A percentile compares a stretch with the other conserved stretches of the same genome.
These are phyloP conservation scores for Binderoboletus segoi DNA, from an alignment of 1,284 basidiomycete species.

Conservation along the genomic window DNA sequence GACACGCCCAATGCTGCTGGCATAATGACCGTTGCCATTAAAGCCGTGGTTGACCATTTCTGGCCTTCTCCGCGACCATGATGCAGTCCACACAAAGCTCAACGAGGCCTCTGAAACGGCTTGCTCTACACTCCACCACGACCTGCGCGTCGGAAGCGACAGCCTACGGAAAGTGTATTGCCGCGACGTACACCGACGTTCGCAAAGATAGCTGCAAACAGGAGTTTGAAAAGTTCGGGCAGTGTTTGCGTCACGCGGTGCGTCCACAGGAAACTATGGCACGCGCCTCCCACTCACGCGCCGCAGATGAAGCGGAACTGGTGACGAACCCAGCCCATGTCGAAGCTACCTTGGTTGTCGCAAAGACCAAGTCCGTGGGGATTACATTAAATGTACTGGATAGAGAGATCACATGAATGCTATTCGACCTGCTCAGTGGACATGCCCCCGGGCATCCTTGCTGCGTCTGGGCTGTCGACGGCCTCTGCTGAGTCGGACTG, in stretches of 20 bases:
- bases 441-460: slow-evolving; percentile 48
- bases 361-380: slow-evolving; percentile 8
- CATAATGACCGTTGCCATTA: too few relatives aligned
- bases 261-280: slow-evolving; percentile 23
- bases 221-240: slow-evolving; percentile 77
- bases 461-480: slow-evolving; percentile 14
- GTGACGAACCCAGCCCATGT: slow-evolving; percentile 43
- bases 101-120: slow-evolving; percentile 54
- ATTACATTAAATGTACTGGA: slow-evolving; percentile 30
- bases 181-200: slow-evolving; percentile 75
- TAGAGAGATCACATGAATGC: slow-evolving; percentile 18
- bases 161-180: slow-evolving; percentile 78
- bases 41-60: not conserved
- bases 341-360: slow-evolving; percentile 2
- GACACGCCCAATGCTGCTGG: not conserved
- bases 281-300: slow-evolving; percentile 1
- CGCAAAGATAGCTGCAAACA: slow-evolving; percentile 74
- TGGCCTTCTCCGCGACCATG: not conserved
- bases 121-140: slow-evolving; percentile 68
- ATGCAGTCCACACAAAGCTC: slow-evolving; percentile 26
- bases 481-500: slow-evolving; percentile 33
- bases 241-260: slow-evolving; percentile 73
- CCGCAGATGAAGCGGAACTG: slow-evolving; percentile 68
- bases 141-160: slow-evolving; percentile 72
- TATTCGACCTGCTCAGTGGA: slow-evolving; percentile 36